These are phyloP conservation scores for Trebouxia gelatinosa DNA, from an alignment of 163 green algal genomes.

Conservation along the genomic window DNA sequence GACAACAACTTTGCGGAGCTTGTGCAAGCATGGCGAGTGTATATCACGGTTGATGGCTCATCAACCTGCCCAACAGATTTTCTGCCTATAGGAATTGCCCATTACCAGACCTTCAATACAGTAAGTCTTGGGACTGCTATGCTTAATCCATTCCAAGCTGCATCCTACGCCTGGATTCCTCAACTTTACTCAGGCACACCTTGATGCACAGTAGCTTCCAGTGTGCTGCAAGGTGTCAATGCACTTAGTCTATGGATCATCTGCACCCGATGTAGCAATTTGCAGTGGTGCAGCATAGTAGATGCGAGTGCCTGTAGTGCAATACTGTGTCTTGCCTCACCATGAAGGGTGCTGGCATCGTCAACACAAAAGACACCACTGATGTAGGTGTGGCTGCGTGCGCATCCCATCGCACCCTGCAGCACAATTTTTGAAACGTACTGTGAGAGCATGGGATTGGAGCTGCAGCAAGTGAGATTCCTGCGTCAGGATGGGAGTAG, in stretches of 20 bases:
- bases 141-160: too few species aligned
- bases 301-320: too few species aligned
- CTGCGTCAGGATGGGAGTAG: conserved; percentile 5
- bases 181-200: too few species aligned
- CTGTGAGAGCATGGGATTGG: conserved; percentile 36
- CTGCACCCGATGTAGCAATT: too few species aligned
- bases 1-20: not conserved
- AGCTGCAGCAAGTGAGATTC: conserved; percentile 37
- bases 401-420: not conserved
- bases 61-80: not conserved
- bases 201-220: too few species aligned
- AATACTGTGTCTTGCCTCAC: too few species aligned
- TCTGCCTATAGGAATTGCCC: not conserved
- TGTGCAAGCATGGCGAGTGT: conserved; percentile 8
- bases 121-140: too few species aligned
- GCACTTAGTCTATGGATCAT: too few species aligned
- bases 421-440: conserved; percentile 38
- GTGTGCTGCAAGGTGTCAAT: too few species aligned
- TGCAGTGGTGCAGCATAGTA: too few species aligned
- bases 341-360: too few species aligned
- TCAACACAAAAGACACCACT: not conserved
- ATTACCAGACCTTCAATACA: conserved; percentile 18
- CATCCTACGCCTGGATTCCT: too few species aligned
- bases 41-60: not conserved
- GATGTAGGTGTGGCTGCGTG: conserved; percentile 35